Evolutionary conservation across 2,329 filamentous ascomycete genomes (phyloP), one percentile per base, ranked within the genome.

Genomic region (Dactylellina drechsleri): DNA sequence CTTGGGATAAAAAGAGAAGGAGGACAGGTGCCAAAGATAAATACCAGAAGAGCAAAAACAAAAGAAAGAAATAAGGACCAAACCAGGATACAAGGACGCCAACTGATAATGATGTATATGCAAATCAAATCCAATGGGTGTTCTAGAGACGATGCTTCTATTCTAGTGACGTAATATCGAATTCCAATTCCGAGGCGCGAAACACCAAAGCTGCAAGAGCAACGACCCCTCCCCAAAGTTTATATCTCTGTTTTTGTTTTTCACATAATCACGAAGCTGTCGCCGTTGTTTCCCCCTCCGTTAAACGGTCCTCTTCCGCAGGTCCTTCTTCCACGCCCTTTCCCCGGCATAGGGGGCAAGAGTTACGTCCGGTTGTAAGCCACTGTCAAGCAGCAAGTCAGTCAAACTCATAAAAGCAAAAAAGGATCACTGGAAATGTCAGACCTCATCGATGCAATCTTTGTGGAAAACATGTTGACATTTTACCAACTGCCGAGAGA

Each of bases 391-490:
- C 56, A 41, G 43, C 45, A 52, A 54, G 77, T 84, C 77, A 85
- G 81, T 66, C 76, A 70, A 10, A 16, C 13, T 4, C 1, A n/a
- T 15, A 18, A 23, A 52, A 8, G 5, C 20, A 52, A 4, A 18
- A 18, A n/a, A 50, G 18, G n/a, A n/a, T 16, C 10, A 10, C 6
- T 52, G 20, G 20, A 53, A 20, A 31, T 23, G 20, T 79, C 85
- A 79, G 83, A 89, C 88, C 84, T 90, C 86, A 80, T 91, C 89
- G 80, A 91, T 90, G 81, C 89, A 91, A 78, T 89, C 86, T 77
- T 85, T 86, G 81, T 91, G 89, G 81, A 89, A 91, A 71, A 90
- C 80, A 80, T 91, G 89, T 54, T 85, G 85, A 82, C 89, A 91
- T 80, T 87, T 88, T 70, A 84, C 82, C 71, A 91, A 82, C 79